Evolutionary conservation across 129 eudicot genomes (phyloP), one percentile per base, ranked within the genome.

Genomic region (Kitagawia praeruptora): DNA sequence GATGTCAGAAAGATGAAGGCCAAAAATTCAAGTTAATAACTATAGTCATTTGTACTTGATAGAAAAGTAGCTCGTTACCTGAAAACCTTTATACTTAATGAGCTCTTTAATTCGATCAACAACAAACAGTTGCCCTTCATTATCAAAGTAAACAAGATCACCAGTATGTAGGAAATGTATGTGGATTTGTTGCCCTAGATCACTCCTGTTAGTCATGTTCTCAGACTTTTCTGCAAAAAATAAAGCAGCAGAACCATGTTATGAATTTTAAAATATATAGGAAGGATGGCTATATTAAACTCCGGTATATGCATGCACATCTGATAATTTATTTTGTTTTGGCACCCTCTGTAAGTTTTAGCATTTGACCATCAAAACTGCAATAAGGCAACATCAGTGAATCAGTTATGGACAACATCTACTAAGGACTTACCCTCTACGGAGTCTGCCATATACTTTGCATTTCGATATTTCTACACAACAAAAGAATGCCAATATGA

Each of bases 391-490:
- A 28, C 53, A 74, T 5, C 47, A 82, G 66, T 81, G 15, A 45
- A 74, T 5, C 47, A 82, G 66, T 81, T 54, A 63, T 19, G 69
- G 76, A 38, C 25, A 45, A 66, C 18, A 74, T 16, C 5, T 63
- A 21, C 31, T 23, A 70, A 83, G 78, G 48, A 39, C 70, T 73
- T 87, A 90, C 97, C 95, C 92, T 90, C 89, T 51, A 86, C 79
- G 53, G 93, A 78, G 48, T 92, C 93, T 1, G 98, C 91, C 73
- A 92, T 82, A 76, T 83, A 89, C 75, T 95, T 95, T 34, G 97
- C 97, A 42, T 86, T 89, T 86, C 97, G 82, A 56, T 92, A 95
- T 89, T 95, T 95, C 97, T 95, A 81, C 87, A 83, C 69, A 44
- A 49, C 66, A 84, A 71, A 27, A 13, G 54, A 77, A 67, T 8